Conservation (phyloP, 1,284 basidiomycete species). For the Trichosporon faecale region DNA sequence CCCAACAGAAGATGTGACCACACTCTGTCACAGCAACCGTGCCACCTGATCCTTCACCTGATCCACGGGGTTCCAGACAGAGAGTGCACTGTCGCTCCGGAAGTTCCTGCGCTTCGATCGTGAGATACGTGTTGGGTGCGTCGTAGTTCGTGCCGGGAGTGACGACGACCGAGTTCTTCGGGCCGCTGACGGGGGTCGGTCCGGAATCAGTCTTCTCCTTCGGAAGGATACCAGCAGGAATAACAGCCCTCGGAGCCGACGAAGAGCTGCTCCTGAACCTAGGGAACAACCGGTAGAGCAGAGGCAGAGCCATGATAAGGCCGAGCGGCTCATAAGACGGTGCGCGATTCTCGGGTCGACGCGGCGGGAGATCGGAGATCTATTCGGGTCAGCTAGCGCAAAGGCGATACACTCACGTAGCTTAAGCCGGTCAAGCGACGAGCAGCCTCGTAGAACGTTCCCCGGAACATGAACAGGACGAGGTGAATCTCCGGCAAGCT, state of each 20-base stretch:
- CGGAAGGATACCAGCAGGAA: slow-evolving; percentile 9
- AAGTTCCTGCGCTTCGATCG: slow-evolving; percentile 50
- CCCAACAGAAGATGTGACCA: slow-evolving; percentile 93
- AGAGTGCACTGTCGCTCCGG: slow-evolving; percentile 75
- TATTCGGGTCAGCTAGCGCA: slow-evolving; percentile 40
- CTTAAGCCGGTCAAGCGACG: slow-evolving; percentile 68
- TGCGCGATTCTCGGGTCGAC: slow-evolving; percentile 65
- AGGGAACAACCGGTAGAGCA: slow-evolving; percentile 60
- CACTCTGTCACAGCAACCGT: slow-evolving; percentile 79
- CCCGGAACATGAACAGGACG: slow-evolving; percentile 73
- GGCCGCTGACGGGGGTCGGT: slow-evolving; percentile 21
- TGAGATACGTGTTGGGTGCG: slow-evolving; percentile 43
- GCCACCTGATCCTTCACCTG: slow-evolving; percentile 52
- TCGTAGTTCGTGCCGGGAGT: slow-evolving; percentile 34
- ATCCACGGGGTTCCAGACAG: slow-evolving; percentile 78
- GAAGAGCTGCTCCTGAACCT: slow-evolving; percentile 7
- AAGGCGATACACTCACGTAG: slow-evolving; percentile 60
- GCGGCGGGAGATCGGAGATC: slow-evolving; percentile 65
- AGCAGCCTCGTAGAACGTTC: slow-evolving; percentile 71
- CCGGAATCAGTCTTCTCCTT: slow-evolving; percentile 11
- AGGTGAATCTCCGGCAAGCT: slow-evolving; percentile 66
- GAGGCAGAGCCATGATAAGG: slow-evolving; percentile 66
- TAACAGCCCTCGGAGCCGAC: not conserved
- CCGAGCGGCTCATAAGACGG: slow-evolving; percentile 84
- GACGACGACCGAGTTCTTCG: slow-evolving; percentile 56